phyloP scores from a whole-genome alignment of 1,139 yeast genomes.

The Lodderomyces elongisporus region DNA sequence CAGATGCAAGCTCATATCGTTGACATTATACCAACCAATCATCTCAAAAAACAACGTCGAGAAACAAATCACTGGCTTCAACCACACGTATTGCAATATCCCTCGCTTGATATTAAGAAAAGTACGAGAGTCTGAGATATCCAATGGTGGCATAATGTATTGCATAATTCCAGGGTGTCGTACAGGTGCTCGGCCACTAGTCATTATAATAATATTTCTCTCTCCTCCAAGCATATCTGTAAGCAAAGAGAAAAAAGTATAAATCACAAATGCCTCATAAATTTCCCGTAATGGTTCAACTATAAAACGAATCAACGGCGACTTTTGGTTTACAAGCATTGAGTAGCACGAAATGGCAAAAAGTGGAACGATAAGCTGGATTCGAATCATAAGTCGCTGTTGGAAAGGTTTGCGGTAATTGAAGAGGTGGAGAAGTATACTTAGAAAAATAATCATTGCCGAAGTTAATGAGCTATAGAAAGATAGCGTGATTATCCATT shows the following conservation, averaged over 20 bases:
- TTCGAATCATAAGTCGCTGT: constrained; percentile 80
- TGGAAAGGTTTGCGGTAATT: constrained; percentile 88
- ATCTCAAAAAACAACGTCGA: constrained; percentile 49
- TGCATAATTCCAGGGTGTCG: constrained; percentile 62
- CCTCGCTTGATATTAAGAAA: constrained; percentile 78
- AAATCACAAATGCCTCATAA: constrained; percentile 93
- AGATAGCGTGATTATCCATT: constrained; percentile 30
- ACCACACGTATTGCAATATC: constrained; percentile 90
- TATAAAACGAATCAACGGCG: constrained; percentile 35
- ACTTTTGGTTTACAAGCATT: constrained; percentile 42
- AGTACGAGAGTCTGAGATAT: constrained; percentile 80
- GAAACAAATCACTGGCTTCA: constrained; percentile 74
- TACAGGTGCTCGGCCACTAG: constrained; percentile 73
- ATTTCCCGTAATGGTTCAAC: constrained; percentile 81
- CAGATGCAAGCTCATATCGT: constrained; percentile 45
- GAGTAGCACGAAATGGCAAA: constrained; percentile 52
- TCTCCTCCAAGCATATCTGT: constrained; percentile 91
- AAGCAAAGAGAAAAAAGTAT: constrained; percentile 80
- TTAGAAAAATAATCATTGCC: constrained; percentile 27
- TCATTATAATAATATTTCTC: constrained; percentile 65
- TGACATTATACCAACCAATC: constrained; percentile 46
- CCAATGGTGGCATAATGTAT: constrained; percentile 51
- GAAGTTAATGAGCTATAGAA: constrained; percentile 32
- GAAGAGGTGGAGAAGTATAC: constrained; percentile 31
- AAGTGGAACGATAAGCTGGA: constrained; percentile 61